Evolutionary conservation across 306 rosid species (phyloP), one percentile per base, ranked within the genome.

Genomic region (Canavalia gladiata): DNA sequence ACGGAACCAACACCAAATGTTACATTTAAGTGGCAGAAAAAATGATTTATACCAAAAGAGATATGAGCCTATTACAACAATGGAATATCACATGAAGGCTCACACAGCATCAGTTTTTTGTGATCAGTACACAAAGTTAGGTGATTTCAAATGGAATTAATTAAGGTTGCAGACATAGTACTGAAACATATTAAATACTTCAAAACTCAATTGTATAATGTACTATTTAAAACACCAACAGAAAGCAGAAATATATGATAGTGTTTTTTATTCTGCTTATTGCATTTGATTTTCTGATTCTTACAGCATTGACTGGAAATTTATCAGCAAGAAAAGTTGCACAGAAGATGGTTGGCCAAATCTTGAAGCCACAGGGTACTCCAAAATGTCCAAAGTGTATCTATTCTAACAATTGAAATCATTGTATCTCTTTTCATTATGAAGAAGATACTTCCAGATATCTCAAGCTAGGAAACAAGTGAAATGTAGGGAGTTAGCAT

Each of bases 381-480:
- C 12, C 67, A 49, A 55, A 57, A 47, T 75, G 73, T 13, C 41
- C 67, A 51, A 25, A 56, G 12, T 49, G 12, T 5, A 75, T 66
- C 64, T 55, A 58, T 12, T 30, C 50, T 41, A 64, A 74, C 80
- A 9, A 33, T 6, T 47, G 50, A 56, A 66, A 81, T 58, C 30
- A 2, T 42, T 11, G 8, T 75, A 47, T 29, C 7, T 29, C 29
- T 12, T 57, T 73, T 55, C 57, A 74, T 57, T 45, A 55, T 57
- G 41, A 5, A 46, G 56, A 72, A 62, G 50, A 66, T 35, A 35
- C 25, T 43, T 74, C 49, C 72, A 46, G 6, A 67, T 68, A 4
- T 68, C 43, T 57, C n/a, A 82, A 10, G 74, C 60, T 49, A 11
- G 12, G 72, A 71, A 71, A 80, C 77, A 70, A 80, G 12, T 58